These are phyloP conservation scores for Termitomyces sp. DNA, from an alignment of 768 basidiomycete genomes.

Conservation along the genomic window DNA sequence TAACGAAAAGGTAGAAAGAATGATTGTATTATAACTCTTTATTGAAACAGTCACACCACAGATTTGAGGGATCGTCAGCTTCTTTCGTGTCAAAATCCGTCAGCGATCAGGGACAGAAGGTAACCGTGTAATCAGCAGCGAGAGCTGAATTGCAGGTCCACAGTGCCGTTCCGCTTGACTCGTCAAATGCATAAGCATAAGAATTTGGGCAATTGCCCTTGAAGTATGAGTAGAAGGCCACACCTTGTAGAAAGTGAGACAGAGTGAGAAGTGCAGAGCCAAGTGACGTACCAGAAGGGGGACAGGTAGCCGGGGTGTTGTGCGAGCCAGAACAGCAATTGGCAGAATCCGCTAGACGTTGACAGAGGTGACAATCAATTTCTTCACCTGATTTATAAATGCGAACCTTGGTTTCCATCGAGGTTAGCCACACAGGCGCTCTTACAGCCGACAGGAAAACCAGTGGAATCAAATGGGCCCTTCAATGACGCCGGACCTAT, in stretches of 20 bases:
- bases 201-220: conserved; percentile 24
- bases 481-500: conserved; percentile 38
- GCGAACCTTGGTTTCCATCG: conserved; percentile 24
- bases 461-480: conserved; percentile 44
- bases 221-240: conserved; percentile 23
- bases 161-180: conserved; percentile 40
- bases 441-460: conserved; percentile 49
- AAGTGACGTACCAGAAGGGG: conserved; percentile 22
- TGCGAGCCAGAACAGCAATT: conserved; percentile 33
- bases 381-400: neutral
- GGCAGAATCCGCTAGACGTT: conserved; percentile 24
- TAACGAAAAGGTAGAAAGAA: too few species aligned
- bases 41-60: neutral
- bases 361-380: neutral
- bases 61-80: neutral
- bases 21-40: too few species aligned
- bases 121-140: conserved; percentile 26
- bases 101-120: conserved; percentile 20
- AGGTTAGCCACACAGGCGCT: conserved; percentile 42
- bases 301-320: conserved; percentile 31
- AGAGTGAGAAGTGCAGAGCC: conserved; percentile 5
- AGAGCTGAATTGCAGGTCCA: conserved; percentile 33
- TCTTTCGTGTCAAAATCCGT: neutral
- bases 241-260: conserved; percentile 13
- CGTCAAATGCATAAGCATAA: conserved; percentile 47